Percentiles rank a stretch among this genome's conserved stretches.
Conservation (phyloP, 208 protist species). For the Crithidia bombi region DNA sequence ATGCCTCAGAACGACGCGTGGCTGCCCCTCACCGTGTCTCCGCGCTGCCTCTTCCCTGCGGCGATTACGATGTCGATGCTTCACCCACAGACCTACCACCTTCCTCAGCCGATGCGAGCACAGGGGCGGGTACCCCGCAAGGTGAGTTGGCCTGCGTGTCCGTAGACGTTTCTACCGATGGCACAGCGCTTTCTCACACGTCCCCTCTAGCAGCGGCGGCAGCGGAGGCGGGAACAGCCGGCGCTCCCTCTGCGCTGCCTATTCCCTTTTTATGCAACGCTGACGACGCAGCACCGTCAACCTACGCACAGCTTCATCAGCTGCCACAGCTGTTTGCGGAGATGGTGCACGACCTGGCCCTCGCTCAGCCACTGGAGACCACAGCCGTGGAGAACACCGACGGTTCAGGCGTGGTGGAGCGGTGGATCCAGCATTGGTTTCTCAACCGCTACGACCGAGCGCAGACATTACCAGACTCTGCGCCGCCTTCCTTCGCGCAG, state of each 20-base stretch:
- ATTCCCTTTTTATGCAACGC: background rate
- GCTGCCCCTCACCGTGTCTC: too few species aligned
- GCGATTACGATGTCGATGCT: too few species aligned
- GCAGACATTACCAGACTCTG: background rate
- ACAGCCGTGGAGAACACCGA: background rate
- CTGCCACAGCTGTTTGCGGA: conserved; percentile 16
- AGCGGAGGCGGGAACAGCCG: background rate
- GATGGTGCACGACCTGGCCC: conserved; percentile 15
- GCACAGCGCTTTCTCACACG: background rate
- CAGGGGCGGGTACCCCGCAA: background rate
- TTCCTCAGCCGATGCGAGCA: too few species aligned
- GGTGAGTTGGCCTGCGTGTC: background rate
- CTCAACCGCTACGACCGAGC: conserved; percentile 11
- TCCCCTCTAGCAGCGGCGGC: background rate
- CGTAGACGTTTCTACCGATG: background rate
- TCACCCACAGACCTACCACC: too few species aligned
- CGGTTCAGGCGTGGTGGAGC: background rate
- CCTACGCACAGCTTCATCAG: conserved; percentile 11
- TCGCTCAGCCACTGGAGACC: conserved; percentile 1
- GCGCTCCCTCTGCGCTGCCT: background rate
- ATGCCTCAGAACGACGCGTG: too few species aligned
- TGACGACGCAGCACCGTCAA: background rate
- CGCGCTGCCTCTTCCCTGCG: too few species aligned
- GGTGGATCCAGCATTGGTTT: conserved; percentile 26
- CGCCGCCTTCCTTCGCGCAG: background rate